Base-by-base conservation (phyloP, 2,329 filamentous ascomycete genomes). In the Mycosphaerella arachidis region DNA sequence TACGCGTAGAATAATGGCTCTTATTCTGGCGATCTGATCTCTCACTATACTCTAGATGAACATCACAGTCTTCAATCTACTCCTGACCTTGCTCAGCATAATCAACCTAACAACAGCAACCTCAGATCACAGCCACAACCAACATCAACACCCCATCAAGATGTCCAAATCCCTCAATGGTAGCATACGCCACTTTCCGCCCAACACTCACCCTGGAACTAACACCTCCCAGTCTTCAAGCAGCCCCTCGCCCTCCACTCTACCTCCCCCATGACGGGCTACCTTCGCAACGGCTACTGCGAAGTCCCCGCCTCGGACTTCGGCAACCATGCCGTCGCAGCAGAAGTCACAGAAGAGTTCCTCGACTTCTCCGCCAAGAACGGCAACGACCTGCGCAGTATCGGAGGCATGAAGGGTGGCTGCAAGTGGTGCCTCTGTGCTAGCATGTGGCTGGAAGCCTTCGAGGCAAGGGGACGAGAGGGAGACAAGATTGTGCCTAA, bases 341-440 rank as follows among this genome's bases (percentile, higher is more conserved):
- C 72, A 55, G 78, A 83, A 30, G 75, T 87, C 1, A 84, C 82
- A 8, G 78, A 84, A 60, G 81, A 66, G 58, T 87, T 87, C 71
- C 81, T 87, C 35, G 82, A 86, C 68, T 87, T 83, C 75, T 79
- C 79, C 33, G 83, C 84, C 18, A 76, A 77, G 4, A 78, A 79
- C 40, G 85, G 84, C 43, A 87, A 87, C 67, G 82, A 87, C 67
- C 75, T 87, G 35, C 78, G 83, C 27, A 67, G 71, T 5, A 77
- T 78, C 20, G 60, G 62, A 3, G 84, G 84, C 3, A 77, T 87
- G 57, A 82, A 77, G 20, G 80, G 76, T 12, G 84, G 84, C 7
- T 86, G 84, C 67, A 84, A 82, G 70, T 87, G 85, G 69, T 87
- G 85, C 71, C 72, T 87, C 5, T 87, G 85, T 67, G 84, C 83